Conservation (phyloP, 129 eudicot genomes). For the Arctium lappa region DNA sequence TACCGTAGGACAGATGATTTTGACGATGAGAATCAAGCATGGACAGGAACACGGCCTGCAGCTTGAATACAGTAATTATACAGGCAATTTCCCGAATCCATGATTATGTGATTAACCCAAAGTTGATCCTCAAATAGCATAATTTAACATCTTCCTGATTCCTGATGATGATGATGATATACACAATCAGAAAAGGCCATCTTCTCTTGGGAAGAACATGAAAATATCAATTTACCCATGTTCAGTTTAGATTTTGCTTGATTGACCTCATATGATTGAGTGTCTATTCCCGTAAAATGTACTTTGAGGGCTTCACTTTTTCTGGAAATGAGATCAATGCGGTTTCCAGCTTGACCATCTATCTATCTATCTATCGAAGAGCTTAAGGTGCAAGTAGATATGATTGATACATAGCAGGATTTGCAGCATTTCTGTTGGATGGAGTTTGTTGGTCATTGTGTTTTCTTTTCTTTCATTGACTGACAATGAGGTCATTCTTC, state of each 20-base stretch:
- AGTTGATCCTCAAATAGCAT: slow-evolving; percentile 10
- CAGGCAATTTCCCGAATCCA: not conserved
- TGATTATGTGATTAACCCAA: slow-evolving; percentile 5
- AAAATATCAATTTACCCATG: not conserved
- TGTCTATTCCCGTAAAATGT: not conserved
- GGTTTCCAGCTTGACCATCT: not conserved
- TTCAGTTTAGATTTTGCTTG: not conserved
- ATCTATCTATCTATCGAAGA: not conserved
- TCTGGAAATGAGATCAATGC: not conserved
- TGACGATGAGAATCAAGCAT: slow-evolving; percentile 54
- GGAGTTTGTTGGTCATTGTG: not conserved
- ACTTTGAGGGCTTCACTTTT: not conserved
- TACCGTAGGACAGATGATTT: slow-evolving; percentile 39
- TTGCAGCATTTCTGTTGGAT: not conserved
- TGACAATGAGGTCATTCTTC: not conserved
- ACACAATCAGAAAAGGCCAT: not conserved
- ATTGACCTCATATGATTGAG: not conserved
- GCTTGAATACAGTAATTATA: slow-evolving; percentile 28
- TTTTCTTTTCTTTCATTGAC: not conserved
- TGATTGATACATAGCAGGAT: not conserved
- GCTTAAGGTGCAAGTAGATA: not conserved
- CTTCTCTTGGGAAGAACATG: not conserved
- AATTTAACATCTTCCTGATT: slow-evolving; percentile 3
- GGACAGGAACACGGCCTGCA: slow-evolving; percentile 65
- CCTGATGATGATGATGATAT: not conserved